A percentile compares a stretch with the other conserved stretches of the same genome.
phyloP scores from a whole-genome alignment of 257 asterid genomes.

The Scutellaria barbata region DNA sequence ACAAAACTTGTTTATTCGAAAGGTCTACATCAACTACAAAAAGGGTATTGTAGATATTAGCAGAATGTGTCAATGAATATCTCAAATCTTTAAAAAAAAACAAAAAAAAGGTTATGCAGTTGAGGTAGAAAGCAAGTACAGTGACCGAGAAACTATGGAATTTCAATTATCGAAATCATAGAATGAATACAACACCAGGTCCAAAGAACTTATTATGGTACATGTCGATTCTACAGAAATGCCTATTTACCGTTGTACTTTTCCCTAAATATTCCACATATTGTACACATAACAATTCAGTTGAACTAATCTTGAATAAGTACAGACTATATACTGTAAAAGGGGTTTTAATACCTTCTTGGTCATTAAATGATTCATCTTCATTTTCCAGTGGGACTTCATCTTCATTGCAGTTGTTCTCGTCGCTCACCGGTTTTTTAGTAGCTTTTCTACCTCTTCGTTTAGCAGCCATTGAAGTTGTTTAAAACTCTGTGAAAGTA shows the following conservation, averaged over 20 bases:
- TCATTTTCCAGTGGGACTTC: constrained; percentile 28
- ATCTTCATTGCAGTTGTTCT: constrained; percentile 24
- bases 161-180: neutral
- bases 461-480: constrained; percentile 45
- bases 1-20: neutral
- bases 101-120: neutral
- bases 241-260: neutral
- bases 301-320: constrained; percentile 15
- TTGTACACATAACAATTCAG: neutral
- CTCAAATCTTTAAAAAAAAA: neutral
- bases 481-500: constrained; percentile 26
- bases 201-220: too few species aligned
- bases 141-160: too few species aligned
- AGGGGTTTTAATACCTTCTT: constrained; percentile 43
- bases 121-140: neutral
- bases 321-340: neutral
- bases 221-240: too few species aligned
- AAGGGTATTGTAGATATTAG: neutral
- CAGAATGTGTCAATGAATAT: neutral
- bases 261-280: neutral
- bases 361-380: constrained; percentile 38
- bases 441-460: constrained; percentile 38
- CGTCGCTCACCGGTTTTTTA: constrained; percentile 28
- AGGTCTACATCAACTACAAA: constrained; percentile 24
- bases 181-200: neutral